Evolutionary conservation across 306 rosid species (phyloP).

Genomic region (Fragaria nilgerrensis): DNA sequence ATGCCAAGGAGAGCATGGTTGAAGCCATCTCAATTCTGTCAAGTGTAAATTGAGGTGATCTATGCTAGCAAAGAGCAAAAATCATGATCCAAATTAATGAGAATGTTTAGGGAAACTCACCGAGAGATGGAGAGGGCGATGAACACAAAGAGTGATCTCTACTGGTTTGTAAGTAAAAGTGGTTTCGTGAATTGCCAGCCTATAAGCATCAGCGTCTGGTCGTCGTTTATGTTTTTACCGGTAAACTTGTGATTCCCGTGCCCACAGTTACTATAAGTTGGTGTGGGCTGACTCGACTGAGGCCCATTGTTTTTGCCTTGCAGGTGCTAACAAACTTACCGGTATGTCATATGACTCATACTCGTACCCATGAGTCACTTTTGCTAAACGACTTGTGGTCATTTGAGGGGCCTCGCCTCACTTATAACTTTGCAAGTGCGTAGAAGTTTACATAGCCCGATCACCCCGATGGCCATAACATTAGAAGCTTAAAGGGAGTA

Average conservation of each 20-base stretch:
- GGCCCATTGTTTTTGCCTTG: background rate
- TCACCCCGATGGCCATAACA: no score
- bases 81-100: background rate
- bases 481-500: no score
- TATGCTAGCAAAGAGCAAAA: background rate
- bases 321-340: no score
- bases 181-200: background rate
- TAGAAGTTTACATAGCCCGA: no score
- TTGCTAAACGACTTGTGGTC: no score
- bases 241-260: background rate
- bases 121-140: background rate
- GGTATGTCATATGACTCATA: background rate
- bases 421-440: no score
- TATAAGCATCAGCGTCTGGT: background rate
- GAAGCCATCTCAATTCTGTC: constrained; percentile 48
- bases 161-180: background rate
- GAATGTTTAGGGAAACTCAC: background rate
- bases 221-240: background rate
- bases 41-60: background rate
- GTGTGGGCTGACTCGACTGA: background rate
- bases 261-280: background rate
- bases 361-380: background rate
- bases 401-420: no score
- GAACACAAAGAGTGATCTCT: background rate
- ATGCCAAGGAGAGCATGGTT: constrained; percentile 49